A percentile compares a stretch with the other conserved stretches of the same genome.
Evolutionary conservation across 78 protist genomes (phyloP).

Genomic region (Parvularia atlantis): DNA sequence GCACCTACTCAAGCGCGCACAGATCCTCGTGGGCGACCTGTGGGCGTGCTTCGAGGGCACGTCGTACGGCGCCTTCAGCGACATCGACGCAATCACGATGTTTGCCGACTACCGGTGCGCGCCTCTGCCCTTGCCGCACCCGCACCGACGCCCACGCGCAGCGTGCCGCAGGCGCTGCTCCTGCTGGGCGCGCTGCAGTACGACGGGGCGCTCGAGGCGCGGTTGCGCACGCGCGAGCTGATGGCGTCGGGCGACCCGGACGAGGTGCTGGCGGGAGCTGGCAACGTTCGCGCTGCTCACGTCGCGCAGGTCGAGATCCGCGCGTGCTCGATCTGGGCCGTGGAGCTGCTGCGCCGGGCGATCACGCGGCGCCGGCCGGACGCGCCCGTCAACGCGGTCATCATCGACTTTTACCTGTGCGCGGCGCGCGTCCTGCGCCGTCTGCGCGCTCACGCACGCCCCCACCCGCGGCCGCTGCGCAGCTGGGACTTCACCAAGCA

Average conservation of each 20-base stretch:
- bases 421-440: no score
- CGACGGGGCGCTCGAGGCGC: neutral
- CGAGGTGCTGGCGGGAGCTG: no score
- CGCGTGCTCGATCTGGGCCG: conserved; percentile 24
- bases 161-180: conserved; percentile 38
- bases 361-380: no score
- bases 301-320: conserved; percentile 32
- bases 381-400: conserved; percentile 6
- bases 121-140: no score
- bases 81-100: conserved; percentile 47
- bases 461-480: no score
- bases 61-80: conserved; percentile 31
- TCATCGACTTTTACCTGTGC: conserved; percentile 32
- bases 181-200: conserved; percentile 27
- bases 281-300: no score
- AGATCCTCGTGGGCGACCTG: conserved; percentile 55
- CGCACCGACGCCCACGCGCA: no score
- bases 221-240: no score
- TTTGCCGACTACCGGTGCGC: conserved; percentile 61
- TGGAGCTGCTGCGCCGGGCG: conserved; percentile 3
- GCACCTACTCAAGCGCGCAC: conserved; percentile 53
- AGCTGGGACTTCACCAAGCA: no score
- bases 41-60: conserved; percentile 28
- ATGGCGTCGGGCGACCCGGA: neutral
- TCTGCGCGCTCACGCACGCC: no score